phyloP scores from a whole-genome alignment of 371 early-diverging fungal species.

The Haplosporangium sp. region DNA sequence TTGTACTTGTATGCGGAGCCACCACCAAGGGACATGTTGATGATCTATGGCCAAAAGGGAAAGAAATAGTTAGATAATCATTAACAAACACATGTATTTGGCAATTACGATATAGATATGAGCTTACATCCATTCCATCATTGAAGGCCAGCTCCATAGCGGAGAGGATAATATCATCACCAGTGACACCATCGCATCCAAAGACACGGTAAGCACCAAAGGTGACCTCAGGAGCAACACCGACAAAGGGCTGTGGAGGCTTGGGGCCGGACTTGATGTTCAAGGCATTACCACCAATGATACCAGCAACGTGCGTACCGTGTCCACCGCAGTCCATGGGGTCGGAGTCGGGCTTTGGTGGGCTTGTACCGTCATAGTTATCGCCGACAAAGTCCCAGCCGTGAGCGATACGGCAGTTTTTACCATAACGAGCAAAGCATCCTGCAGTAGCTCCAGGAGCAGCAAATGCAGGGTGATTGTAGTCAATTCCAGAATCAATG shows the following conservation, averaged over 20 bases:
- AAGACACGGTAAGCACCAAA: slow-evolving; percentile 72
- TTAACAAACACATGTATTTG: not conserved
- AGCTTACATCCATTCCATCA: slow-evolving; percentile 65
- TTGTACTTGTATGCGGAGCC: slow-evolving; percentile 60
- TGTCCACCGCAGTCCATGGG: slow-evolving; percentile 68
- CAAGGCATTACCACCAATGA: slow-evolving; percentile 63
- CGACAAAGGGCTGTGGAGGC: slow-evolving; percentile 57
- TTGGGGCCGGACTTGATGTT: slow-evolving; percentile 21
- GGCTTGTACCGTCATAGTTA: slow-evolving; percentile 26
- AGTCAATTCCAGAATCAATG: slow-evolving; percentile 68
- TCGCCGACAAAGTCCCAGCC: slow-evolving; percentile 65
- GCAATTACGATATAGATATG: not conserved
- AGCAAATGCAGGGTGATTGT: slow-evolving; percentile 66
- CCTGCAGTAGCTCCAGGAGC: slow-evolving; percentile 33
- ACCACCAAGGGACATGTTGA: slow-evolving; percentile 80
- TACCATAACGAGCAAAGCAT: slow-evolving; percentile 58
- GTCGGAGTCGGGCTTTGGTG: slow-evolving; percentile 60
- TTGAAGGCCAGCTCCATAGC: slow-evolving; percentile 71
- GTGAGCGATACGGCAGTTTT: slow-evolving; percentile 54
- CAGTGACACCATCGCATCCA: slow-evolving; percentile 65
- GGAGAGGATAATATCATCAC: slow-evolving; percentile 67
- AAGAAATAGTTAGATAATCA: too few relatives aligned
- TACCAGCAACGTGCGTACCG: slow-evolving; percentile 78
- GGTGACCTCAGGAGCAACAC: slow-evolving; percentile 74
- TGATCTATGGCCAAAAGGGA: slow-evolving; percentile 36